Percentiles rank a stretch among this genome's conserved stretches.
Evolutionary conservation across 208 protist species (phyloP).

Genomic region (Wallacemonas sp.): DNA sequence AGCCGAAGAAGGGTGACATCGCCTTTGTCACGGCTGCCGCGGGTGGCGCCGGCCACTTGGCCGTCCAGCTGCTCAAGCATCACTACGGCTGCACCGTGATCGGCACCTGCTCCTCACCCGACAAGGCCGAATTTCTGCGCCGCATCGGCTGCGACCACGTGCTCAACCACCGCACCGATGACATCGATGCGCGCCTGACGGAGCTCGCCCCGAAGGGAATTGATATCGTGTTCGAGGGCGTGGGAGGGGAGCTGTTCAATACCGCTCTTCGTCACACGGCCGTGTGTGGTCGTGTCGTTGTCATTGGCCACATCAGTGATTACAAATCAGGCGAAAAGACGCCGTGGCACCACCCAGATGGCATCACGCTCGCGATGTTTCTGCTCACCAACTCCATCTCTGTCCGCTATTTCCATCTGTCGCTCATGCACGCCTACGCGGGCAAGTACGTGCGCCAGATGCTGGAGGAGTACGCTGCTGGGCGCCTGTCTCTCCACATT

Average conservation of each 20-base stretch:
- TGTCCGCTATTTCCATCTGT: conserved; percentile 55
- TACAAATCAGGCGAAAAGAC: conserved; percentile 44
- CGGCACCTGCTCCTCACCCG: conserved; percentile 73
- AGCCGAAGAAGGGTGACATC: conserved; percentile 42
- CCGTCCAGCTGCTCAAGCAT: conserved; percentile 89
- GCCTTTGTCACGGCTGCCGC: conserved; percentile 85
- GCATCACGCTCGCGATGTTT: conserved; percentile 16
- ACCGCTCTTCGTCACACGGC: conserved; percentile 67
- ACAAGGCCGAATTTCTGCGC: conserved; percentile 74
- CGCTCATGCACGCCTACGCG: conserved; percentile 22
- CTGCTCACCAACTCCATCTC: conserved; percentile 28
- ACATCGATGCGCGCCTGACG: conserved; percentile 40
- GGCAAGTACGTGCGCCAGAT: conserved; percentile 33
- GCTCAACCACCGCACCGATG: conserved; percentile 84
- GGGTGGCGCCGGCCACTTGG: conserved; percentile 85
- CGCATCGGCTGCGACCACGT: conserved; percentile 82
- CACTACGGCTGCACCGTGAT: conserved; percentile 83
- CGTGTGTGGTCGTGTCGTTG: conserved; percentile 59
- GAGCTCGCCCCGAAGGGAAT: conserved; percentile 69
- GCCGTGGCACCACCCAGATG: conserved; percentile 1
- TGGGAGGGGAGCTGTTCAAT: conserved; percentile 81
- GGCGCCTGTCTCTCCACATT: conserved; percentile 20
- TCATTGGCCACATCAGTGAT: conserved; percentile 76
- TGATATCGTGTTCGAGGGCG: conserved; percentile 85
- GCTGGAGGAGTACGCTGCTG: conserved; percentile 25